phyloP scores from a whole-genome alignment of 192 early-diverging fungal genomes.

The Entomortierella lignicola region DNA sequence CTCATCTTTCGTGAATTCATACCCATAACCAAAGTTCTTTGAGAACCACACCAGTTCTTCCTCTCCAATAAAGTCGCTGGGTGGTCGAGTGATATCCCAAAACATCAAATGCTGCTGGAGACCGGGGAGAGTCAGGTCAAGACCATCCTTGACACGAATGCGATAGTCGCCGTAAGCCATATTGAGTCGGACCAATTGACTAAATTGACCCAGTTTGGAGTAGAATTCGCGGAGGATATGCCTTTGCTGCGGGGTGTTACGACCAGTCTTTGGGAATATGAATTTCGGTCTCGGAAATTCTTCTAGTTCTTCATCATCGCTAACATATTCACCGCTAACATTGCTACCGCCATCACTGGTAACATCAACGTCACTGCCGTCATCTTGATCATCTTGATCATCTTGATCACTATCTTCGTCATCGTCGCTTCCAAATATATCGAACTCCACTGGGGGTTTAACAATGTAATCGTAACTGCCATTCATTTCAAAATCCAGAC shows the following conservation, averaged over 20 bases:
- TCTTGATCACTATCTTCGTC: too few relatives aligned
- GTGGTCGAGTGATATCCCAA: neutral
- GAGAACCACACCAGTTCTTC: conserved; percentile 14
- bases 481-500: neutral
- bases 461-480: conserved; percentile 8
- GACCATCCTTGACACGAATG: conserved; percentile 15
- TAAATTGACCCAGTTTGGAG: conserved; percentile 6
- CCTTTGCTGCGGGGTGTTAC: neutral
- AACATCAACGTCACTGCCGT: neutral
- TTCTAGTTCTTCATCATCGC: neutral
- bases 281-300: neutral
- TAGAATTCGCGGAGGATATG: conserved; percentile 13
- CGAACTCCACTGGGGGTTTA: too few relatives aligned
- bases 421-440: too few relatives aligned
- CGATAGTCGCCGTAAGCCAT: conserved; percentile 16
- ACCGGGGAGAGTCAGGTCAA: conserved; percentile 14
- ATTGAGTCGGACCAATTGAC: conserved; percentile 3
- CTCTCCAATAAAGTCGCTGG: neutral
- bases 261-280: neutral
- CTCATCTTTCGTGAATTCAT: neutral
- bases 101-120: neutral
- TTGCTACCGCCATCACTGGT: neutral
- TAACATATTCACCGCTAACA: neutral
- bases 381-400: neutral
- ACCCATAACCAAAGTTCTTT: conserved; percentile 19